Percentiles rank a stretch among this genome's conserved stretches.
Evolutionary conservation across 768 basidiomycete species (phyloP).

Genomic region (Phlebiopsis flavidoalba): DNA sequence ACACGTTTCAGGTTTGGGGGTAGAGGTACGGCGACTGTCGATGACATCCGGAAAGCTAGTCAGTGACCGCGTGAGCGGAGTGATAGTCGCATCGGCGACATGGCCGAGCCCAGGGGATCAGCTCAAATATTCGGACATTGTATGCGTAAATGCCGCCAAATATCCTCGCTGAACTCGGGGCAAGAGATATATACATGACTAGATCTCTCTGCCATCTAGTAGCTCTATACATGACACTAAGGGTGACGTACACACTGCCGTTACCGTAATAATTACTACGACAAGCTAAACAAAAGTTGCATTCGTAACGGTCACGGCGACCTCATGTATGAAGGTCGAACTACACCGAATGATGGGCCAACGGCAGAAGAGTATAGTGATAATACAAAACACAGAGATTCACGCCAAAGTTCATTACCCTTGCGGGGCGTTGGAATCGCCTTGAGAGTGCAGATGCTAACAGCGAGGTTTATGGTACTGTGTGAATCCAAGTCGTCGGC

Average conservation of each 20-base stretch:
- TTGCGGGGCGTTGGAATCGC: conserved; percentile 41
- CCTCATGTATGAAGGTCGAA: no score
- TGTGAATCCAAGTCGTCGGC: not conserved
- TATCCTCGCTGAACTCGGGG: no score
- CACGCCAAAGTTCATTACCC: conserved; percentile 56
- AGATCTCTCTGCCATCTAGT: no score
- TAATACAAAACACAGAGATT: conserved; percentile 47
- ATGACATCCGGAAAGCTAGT: not conserved
- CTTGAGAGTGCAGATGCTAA: conserved; percentile 34
- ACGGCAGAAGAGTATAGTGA: conserved; percentile 43
- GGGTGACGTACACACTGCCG: no score
- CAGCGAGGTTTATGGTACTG: not conserved
- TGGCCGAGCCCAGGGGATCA: not conserved
- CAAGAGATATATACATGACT: no score
- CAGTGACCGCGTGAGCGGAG: not conserved
- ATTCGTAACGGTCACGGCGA: no score
- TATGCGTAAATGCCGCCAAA: no score
- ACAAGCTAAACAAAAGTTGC: no score
- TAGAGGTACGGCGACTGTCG: not conserved
- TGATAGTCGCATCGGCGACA: not conserved
- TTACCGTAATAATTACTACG: no score
- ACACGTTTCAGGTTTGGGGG: conserved; percentile 16
- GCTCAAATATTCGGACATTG: no score
- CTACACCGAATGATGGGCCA: conserved; percentile 19
- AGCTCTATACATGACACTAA: no score